phyloP scores from a whole-genome alignment of 2,329 filamentous ascomycete genomes.

The Furcasterigmium sp. region DNA sequence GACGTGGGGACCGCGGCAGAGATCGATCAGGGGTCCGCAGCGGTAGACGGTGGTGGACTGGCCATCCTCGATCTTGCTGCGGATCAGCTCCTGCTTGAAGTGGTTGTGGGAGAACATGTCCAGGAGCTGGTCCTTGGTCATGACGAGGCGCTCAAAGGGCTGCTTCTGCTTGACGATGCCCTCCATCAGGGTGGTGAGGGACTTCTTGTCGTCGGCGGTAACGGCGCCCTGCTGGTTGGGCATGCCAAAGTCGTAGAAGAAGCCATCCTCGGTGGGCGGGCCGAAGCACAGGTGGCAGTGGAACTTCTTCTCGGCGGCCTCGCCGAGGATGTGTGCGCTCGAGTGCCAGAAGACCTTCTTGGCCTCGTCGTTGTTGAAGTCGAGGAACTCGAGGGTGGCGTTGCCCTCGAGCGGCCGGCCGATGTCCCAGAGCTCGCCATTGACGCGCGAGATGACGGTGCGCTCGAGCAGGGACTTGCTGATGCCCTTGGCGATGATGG shows the following conservation, averaged over 20 bases:
- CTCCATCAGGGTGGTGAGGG: conserved; percentile 72
- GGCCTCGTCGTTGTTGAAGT: conserved; percentile 68
- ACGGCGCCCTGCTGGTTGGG: conserved; percentile 44
- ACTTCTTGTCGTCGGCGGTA: conserved; percentile 73
- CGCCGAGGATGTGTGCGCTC: conserved; percentile 90
- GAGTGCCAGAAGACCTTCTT: conserved; percentile 99
- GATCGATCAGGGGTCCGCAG: conserved; percentile 88
- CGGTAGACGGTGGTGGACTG: conserved; percentile 92
- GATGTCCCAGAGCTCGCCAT: conserved; percentile 87
- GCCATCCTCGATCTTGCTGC: conserved; percentile 83
- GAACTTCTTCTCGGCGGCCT: conserved; percentile 85
- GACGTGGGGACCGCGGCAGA: conserved; percentile 93
- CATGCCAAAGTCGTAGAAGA: conserved; percentile 82
- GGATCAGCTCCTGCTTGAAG: conserved; percentile 97
- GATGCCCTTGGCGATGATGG: conserved; percentile 69
- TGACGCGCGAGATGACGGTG: conserved; percentile 79
- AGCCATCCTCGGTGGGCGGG: conserved; percentile 84
- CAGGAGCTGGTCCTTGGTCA: conserved; percentile 85
- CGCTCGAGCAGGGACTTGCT: conserved; percentile 81
- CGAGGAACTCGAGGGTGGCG: conserved; percentile 78
- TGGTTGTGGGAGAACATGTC: conserved; percentile 84
- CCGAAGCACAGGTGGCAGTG: conserved; percentile 92
- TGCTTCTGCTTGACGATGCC: conserved; percentile 96
- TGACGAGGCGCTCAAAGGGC: conserved; percentile 81
- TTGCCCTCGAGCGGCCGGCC: conserved; percentile 84